Percentiles rank a stretch among this genome's conserved stretches.
Conservation (phyloP, 352 stramenopile genomes). For the Achlya hypogyna region DNA sequence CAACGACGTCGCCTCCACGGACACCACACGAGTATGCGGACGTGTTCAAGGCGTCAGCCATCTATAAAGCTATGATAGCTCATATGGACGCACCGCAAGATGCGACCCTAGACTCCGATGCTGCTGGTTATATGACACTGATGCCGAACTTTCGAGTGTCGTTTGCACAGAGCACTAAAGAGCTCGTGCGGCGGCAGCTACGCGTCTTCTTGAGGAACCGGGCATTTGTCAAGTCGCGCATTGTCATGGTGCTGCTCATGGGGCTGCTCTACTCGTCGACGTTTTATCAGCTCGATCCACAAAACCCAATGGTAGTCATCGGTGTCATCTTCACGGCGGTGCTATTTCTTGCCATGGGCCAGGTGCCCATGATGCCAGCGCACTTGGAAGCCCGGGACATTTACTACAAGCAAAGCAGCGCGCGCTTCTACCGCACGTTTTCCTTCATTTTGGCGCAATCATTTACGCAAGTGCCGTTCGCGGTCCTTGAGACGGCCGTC, state of each 20-base stretch:
- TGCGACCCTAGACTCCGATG: not conserved
- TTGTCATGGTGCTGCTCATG: slow-evolving; percentile 32
- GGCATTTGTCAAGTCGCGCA: slow-evolving; percentile 28
- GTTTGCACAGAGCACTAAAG: slow-evolving; percentile 18
- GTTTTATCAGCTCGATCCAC: slow-evolving; percentile 32
- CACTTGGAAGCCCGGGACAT: slow-evolving; percentile 33
- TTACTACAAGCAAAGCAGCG: slow-evolving; percentile 45
- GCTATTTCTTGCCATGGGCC: slow-evolving; percentile 39
- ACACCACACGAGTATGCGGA: not conserved
- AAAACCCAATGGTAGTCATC: slow-evolving; percentile 33
- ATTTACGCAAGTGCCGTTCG: slow-evolving; percentile 19
- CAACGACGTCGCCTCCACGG: not conserved
- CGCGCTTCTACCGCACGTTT: slow-evolving; percentile 40
- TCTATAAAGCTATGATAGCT: slow-evolving; percentile 30
- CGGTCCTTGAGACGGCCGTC: slow-evolving; percentile 31
- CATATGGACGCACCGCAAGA: slow-evolving; percentile 24
- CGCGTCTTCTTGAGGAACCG: slow-evolving; percentile 39
- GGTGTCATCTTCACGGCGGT: slow-evolving; percentile 62
- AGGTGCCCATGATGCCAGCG: slow-evolving; percentile 37
- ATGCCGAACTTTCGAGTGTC: not conserved
- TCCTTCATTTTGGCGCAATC: slow-evolving; percentile 32
- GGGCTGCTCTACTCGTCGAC: slow-evolving; percentile 30
- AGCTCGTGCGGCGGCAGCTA: slow-evolving; percentile 36
- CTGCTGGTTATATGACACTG: not conserved
- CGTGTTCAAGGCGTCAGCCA: slow-evolving; percentile 25